Base-by-base conservation (phyloP, 352 stramenopile genomes). In the Blastocystis sp. region DNA sequence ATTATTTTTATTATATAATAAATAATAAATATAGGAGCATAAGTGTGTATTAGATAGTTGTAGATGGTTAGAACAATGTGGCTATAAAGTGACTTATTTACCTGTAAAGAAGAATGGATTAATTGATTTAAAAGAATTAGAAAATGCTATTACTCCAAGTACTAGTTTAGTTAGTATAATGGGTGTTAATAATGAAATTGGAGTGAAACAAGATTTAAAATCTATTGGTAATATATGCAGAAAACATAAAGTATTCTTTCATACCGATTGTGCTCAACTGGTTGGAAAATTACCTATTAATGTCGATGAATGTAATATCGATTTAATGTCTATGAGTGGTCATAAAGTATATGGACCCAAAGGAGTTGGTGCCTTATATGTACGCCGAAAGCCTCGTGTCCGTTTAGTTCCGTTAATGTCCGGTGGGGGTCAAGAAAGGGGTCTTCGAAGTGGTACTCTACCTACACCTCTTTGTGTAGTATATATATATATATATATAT, bases 131-230 rank as follows among this genome's bases (percentile, higher is more conserved):
- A 75, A 93, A 32, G 70, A 92, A 58, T 75, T 99, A 9, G 77
- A 93, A 65, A 76, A 70, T 1, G 80, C 83, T 1, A 93, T 98
- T 68, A 78, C 79, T 0, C 83, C 91, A 11, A 77, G 91, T 58
- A 99, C 91, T n/a, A 79, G 81, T 13, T 72, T 96, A 1, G 82
- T 95, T 23, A 94, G 81, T 40, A 76, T 99, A 36, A 97, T 99
- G 79, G 89, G 87, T 0, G 89, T 99, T 39, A 95, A 99, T 78
- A 99, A 99, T 72, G 91, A 99, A 74, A 98, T 98, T 72, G 91
- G 91, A 30, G 92, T 95, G 25, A 64, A 95, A 24, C 91, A 99
- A 72, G 87, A 87, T 6, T 74, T 98, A 2, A 81, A 93, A 72
- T 82, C 94, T 64, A 94, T 96, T 69, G 86, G 86, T 21, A 72